phyloP scores from a whole-genome alignment of 441 rosid species.

The Mallotus repandus region DNA sequence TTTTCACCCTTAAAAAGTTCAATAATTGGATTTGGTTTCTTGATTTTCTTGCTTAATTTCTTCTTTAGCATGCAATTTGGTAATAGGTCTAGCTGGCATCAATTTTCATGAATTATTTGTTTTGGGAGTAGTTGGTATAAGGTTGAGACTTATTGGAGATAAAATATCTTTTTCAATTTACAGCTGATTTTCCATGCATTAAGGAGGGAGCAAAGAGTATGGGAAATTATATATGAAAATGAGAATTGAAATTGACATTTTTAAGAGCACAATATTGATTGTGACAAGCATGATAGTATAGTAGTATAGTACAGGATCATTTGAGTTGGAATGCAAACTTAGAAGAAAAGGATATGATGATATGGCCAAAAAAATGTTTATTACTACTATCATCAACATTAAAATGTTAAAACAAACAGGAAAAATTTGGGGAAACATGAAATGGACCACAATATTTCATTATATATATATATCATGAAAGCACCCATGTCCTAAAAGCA shows the following conservation, averaged over 20 bases:
- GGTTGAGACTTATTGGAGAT: background rate
- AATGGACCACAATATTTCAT: constrained; percentile 18
- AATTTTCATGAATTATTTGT: background rate
- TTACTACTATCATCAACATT: background rate
- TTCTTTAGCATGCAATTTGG: background rate
- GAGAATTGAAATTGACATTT: constrained; percentile 2
- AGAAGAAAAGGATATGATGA: background rate
- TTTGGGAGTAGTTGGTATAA: constrained; percentile 12
- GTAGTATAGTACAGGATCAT: background rate
- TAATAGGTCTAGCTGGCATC: background rate
- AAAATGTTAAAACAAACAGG: background rate
- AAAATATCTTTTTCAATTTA: background rate
- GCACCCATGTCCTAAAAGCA: constrained; percentile 10
- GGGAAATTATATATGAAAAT: background rate
- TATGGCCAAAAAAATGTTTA: background rate
- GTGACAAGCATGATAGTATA: background rate
- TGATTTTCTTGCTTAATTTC: background rate
- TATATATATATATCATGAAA: background rate
- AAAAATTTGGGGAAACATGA: background rate
- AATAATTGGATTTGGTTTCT: background rate
- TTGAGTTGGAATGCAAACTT: background rate
- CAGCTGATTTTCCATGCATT: background rate
- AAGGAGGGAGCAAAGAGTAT: background rate
- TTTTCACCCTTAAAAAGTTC: background rate
- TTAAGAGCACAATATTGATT: background rate